Evolutionary conservation across 1,139 yeast genomes (phyloP), one percentile per base, ranked within the genome.

Genomic region (Kodamaea sp.): DNA sequence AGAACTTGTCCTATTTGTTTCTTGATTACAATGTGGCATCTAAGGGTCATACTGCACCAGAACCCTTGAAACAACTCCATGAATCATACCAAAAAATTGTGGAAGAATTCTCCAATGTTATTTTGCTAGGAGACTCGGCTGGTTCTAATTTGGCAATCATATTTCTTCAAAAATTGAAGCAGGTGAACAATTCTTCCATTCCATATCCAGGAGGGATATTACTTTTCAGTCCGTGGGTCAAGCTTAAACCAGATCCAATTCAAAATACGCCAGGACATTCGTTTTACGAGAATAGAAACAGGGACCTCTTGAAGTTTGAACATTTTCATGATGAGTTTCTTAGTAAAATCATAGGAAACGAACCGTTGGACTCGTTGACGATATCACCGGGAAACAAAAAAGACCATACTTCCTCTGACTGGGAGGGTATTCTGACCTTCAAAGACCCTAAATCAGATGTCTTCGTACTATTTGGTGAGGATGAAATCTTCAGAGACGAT

Each of bases 401-500:
- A 3, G 50, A 51, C 5, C 37, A 42, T 12, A 26, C 32, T 18
- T 24, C 37, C 5, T 40, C 37, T 21, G 65, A 68, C 36, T 70
- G 75, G 75, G 44, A 44, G 3, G 47, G 49, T 4, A 63, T 66
- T 15, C 64, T 67, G 1, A 59, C 62, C 14, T 66, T 58, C 37
- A 46, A 47, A 6, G 47, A 55, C 29, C 53, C 59, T 2, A 45
- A 53, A 1, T 44, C 42, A 32, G 59, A 59, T 15, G 55, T 65
- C 1, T 62, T 66, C 27, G 45, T 70, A 15, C 39, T 70, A 15
- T 38, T 46, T 14, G 76, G 76, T 14, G 76, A 70, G 49, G 73
- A 70, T 38, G 76, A 70, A 46, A 50, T 55, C 15, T 66, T 70
- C 42, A 53, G 74, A 39, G 75, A 70, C 43, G 73, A 68, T 44